phyloP scores from a whole-genome alignment of 176 grass and related monocot genomes.

The Bromus sterilis region DNA sequence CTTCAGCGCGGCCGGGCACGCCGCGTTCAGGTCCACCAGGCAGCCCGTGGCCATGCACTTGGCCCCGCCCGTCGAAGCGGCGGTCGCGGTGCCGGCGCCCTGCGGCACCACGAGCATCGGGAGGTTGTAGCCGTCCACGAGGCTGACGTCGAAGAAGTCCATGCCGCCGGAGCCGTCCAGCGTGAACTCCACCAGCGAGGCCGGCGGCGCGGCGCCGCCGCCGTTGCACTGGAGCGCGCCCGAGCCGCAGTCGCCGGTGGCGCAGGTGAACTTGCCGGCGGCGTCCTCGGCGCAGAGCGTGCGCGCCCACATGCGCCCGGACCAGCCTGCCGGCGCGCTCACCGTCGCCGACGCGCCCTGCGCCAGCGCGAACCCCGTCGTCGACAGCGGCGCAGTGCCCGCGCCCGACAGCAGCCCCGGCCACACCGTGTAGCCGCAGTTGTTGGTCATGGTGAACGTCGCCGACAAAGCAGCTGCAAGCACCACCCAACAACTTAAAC shows the following conservation, averaged over 20 bases:
- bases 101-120: constrained; percentile 74
- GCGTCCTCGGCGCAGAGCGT: constrained; percentile 66
- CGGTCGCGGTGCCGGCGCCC: background rate
- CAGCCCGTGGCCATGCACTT: constrained; percentile 83
- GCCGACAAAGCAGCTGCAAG: constrained; percentile 50
- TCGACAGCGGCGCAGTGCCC: constrained; percentile 48
- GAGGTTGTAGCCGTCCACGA: constrained; percentile 85
- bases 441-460: constrained; percentile 77
- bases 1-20: constrained; percentile 63
- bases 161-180: constrained; percentile 65
- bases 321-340: constrained; percentile 55
- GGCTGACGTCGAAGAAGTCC: constrained; percentile 97
- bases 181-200: constrained; percentile 87
- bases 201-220: constrained; percentile 45
- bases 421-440: constrained; percentile 86
- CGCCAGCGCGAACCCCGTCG: constrained; percentile 66
- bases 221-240: constrained; percentile 60
- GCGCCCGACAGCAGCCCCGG: constrained; percentile 78
- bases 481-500: background rate
- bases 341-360: constrained; percentile 49
- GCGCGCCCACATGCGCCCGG: constrained; percentile 90
- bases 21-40: constrained; percentile 68
- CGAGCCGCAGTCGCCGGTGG: constrained; percentile 77
- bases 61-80: constrained; percentile 7
- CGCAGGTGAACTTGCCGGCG: constrained; percentile 60